Base-by-base conservation (phyloP, 1,139 yeast species). In the Protomyces inouyei region DNA sequence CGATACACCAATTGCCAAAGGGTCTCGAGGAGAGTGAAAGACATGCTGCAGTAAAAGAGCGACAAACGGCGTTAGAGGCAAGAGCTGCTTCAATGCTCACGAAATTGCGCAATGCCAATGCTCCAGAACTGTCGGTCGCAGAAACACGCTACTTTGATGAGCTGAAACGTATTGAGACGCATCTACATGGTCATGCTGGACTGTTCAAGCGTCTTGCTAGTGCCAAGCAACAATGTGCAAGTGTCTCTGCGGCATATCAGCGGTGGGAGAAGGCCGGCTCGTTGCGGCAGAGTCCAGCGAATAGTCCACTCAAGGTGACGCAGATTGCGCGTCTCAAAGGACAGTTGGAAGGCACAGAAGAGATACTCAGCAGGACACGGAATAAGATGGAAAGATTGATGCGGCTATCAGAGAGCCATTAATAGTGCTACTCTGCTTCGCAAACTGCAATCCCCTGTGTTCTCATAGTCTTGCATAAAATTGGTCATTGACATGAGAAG, bases 101-200 rank as follows among this genome's bases (percentile, higher is more conserved):
- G 2, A 73, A 70, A 48, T 64, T 79, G 8, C 65, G 65, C 65
- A 69, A 65, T 52, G 69, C 66, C 37, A 69, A 71, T 40, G 71
- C 74, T 12, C 65, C 73, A n/a, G 74, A 77, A 1, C 69, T 80
- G 35, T 76, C 78, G 55, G 72, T 73, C 1, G 72, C 76, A 14
- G 85, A 82, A 68, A 72, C 74, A 66, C 72, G 71, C 43, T 82
- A 83, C 83, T 77, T 79, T 68, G 74, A 71, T 25, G 83, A 80
- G 68, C 72, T 81, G n/a, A 75, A 74, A 57, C 72, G 74, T 16
- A 66, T 73, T 45, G 68, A 70, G 18, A 28, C 23, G 18, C 48
- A 40, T 14, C 36, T 64, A n/a, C 25, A 35, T n/a, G 67, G 67
- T n/a, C 43, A 36, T 10, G 38, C 43, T 6, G 63, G 63, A 14